Evolutionary conservation across 176 grass and related monocot species (phyloP), one percentile per base, ranked within the genome.

Genomic region (Aegilops sharonensis): DNA sequence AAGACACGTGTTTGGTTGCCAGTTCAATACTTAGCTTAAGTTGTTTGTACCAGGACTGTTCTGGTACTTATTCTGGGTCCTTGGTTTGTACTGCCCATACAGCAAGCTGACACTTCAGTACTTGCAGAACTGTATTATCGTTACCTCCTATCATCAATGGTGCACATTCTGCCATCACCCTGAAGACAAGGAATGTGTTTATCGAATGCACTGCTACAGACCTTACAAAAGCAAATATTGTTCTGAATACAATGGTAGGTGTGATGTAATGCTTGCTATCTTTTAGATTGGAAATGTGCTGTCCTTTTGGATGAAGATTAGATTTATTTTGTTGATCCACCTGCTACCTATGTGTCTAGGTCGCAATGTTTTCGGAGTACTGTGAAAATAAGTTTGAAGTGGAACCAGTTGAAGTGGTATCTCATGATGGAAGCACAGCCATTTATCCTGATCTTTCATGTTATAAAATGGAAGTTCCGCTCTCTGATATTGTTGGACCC

Each of bases 191-290:
- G 72, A 96, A 99, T 81, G 90, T 96, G 30, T 96, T 99, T 69
- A 93, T 99, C 64, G 97, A 99, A 86, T 99, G 97, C 85, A 96
- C 97, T 62, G 94, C 94, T 64, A 99, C 97, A 27, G 94, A 99
- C 81, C 85, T 96, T 87, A 99, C 97, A 32, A 99, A 99, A 85
- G 90, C 97, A 86, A 99, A 96, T 21, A 96, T 99, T 93, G 97
- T 99, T 52, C 78, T 99, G 73, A 99, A 94, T 88, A 97, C 97
- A 89, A 89, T 99, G 97, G 97, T 99, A 89, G 75, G 92, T 54
- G 31, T 54, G 32, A 62, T 78, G 30, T 11, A 25, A 37, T 84
- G 57, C 54, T 59, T 59, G 54, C 43, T 74, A 39, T 88, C 17
- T 65, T 70, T 71, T 47, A 81, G 18, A 78, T 74, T 29, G 13